Base-by-base conservation (phyloP, 371 early-diverging fungal species). In the Dinochytrium kinnereticum region DNA sequence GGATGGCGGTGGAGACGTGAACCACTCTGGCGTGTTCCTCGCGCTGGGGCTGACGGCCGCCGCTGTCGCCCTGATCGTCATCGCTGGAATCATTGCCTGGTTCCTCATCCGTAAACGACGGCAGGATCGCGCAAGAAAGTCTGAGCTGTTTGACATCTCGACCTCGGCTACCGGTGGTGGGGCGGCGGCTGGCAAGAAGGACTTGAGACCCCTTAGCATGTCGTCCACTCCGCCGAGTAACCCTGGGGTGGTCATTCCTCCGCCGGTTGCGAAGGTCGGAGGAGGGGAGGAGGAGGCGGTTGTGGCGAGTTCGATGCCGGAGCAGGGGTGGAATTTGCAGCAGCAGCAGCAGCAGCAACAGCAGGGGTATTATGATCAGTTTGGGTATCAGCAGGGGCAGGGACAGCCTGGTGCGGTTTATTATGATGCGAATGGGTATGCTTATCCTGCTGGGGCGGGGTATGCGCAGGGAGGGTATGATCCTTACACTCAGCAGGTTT, bases 351-450 rank as follows among this genome's bases (percentile, higher is more conserved):
- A 44, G 21, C 24, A 17, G 57, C 51, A 69, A 40, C 53, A 53
- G 31, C 69, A 69, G 51, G 30, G 33, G 34, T n/a, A 36, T 26
- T 53, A 49, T 53, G 69, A 53, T 67, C 55, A 13, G n/a, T 13
- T 5, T 53, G 61, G n/a, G 19, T 61, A 61, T 36, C 61, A 61
- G 61, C 36, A 61, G 30, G 61, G 55, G 5, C n/a, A 13, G 5
- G 55, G 55, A n/a, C 44, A 44, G 44, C 44, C 44, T 44, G 44
- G 44, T 19, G n/a, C n/a, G n/a, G 44, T 44, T 19, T 44, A 44
- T 44, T 44, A 44, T 44, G 44, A 44, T 44, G 44, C 44, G 13
- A 44, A 44, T 44, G 44, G 44, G 19, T 44, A 44, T 19, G 44
- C 44, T 19, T 44, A 44, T 19, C 44, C 44, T 19, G 44, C 44